Percentiles rank a stretch among this genome's conserved stretches.
These are phyloP conservation scores for Lachancea thermotolerans DNA, from an alignment of 805 yeast genomes.

Conservation along the genomic window DNA sequence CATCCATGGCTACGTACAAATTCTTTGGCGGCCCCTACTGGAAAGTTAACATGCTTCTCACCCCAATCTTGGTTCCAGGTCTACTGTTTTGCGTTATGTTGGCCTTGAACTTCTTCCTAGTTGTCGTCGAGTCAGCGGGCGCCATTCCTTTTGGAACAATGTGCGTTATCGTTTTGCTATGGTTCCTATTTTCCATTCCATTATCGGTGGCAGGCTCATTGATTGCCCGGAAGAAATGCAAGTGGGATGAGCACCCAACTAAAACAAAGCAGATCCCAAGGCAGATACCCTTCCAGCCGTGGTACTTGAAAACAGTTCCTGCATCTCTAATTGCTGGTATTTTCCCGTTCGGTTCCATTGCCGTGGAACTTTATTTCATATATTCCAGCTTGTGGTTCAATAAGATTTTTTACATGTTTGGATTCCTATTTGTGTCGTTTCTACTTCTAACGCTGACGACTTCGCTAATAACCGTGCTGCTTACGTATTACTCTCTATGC, in stretches of 20 bases:
- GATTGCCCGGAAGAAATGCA: constrained; percentile 56
- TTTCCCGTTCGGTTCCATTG: constrained; percentile 91
- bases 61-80: constrained; percentile 87
- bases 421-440: constrained; percentile 85
- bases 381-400: constrained; percentile 90
- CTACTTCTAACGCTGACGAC: constrained; percentile 78
- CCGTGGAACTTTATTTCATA: constrained; percentile 91
- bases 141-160: constrained; percentile 92
- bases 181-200: constrained; percentile 85
- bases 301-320: constrained; percentile 65
- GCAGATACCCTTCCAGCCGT: constrained; percentile 88
- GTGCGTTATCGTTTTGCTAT: constrained; percentile 68
- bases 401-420: constrained; percentile 94
- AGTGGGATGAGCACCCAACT: constrained; percentile 60
- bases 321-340: constrained; percentile 75
- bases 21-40: constrained; percentile 88
- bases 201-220: constrained; percentile 79
- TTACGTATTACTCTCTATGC: constrained; percentile 78
- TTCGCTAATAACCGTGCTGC: constrained; percentile 67
- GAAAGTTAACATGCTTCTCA: constrained; percentile 76
- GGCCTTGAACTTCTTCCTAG: constrained; percentile 73
- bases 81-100: constrained; percentile 55
- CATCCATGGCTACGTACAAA: constrained; percentile 80
- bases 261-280: constrained; percentile 93
- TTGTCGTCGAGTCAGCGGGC: constrained; percentile 77